These are phyloP conservation scores for Pharus latifolius DNA, from an alignment of 176 grass and related monocot genomes.

Conservation along the genomic window DNA sequence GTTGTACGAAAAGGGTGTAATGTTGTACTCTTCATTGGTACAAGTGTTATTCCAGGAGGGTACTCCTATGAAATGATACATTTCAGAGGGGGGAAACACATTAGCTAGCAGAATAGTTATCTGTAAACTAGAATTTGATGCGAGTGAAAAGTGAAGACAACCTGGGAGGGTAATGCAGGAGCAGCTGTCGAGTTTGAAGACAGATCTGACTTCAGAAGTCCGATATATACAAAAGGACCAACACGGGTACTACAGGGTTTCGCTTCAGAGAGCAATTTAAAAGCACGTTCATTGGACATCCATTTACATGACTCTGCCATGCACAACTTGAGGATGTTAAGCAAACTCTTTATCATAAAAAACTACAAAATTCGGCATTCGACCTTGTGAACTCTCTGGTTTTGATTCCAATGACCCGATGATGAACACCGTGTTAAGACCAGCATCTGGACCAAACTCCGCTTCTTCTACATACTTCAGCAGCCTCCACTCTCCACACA, in stretches of 20 bases:
- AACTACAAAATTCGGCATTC: neutral
- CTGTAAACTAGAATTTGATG: neutral
- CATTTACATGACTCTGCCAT: slow-evolving; percentile 63
- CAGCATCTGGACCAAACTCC: slow-evolving; percentile 73
- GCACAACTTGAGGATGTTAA: neutral
- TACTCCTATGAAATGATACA: slow-evolving; percentile 53
- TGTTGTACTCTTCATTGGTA: slow-evolving; percentile 96
- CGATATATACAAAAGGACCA: slow-evolving; percentile 42
- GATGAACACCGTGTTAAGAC: slow-evolving; percentile 55
- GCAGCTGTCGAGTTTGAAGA: slow-evolving; percentile 1
- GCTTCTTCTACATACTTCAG: slow-evolving; percentile 66
- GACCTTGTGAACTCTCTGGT: slow-evolving; percentile 45
- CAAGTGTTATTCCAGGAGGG: slow-evolving; percentile 75
- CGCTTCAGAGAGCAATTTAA: slow-evolving; percentile 30
- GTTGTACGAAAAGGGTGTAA: slow-evolving; percentile 66
- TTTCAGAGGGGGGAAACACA: neutral
- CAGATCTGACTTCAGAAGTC: slow-evolving; percentile 23
- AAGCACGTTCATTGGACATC: slow-evolving; percentile 50
- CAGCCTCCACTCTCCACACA: slow-evolving; percentile 29
- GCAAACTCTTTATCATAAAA: neutral
- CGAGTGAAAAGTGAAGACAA: neutral
- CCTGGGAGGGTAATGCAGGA: slow-evolving; percentile 51
- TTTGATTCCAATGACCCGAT: slow-evolving; percentile 24
- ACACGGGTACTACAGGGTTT: slow-evolving; percentile 40
- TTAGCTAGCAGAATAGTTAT: neutral